phyloP scores from a whole-genome alignment of 352 stramenopile genomes.

The Phytopythium helicoides region DNA sequence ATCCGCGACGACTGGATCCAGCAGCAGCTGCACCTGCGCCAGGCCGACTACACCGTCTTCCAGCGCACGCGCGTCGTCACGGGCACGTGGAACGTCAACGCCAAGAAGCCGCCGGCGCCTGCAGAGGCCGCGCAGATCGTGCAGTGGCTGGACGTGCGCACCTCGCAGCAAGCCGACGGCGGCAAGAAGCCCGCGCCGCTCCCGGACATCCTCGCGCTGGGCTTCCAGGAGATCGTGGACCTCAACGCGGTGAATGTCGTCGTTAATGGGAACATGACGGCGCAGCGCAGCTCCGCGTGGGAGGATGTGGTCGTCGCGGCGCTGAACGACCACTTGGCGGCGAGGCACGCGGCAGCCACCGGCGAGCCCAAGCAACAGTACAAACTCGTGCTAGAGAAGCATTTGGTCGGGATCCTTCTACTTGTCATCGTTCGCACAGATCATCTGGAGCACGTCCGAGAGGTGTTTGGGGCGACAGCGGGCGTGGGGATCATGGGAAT shows the following conservation, averaged over 20 bases:
- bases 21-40: constrained; percentile 61
- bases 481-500: constrained; percentile 98
- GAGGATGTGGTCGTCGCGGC: constrained; percentile 88
- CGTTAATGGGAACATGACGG: constrained; percentile 93
- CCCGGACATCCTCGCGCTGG: constrained; percentile 70
- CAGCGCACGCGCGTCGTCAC: constrained; percentile 56
- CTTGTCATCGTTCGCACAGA: constrained; percentile 93
- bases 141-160: constrained; percentile 61
- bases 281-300: constrained; percentile 88
- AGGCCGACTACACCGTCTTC: constrained; percentile 66
- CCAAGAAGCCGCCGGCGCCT: constrained; percentile 93
- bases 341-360: constrained; percentile 1
- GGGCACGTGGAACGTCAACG: constrained; percentile 99
- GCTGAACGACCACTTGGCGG: constrained; percentile 81
- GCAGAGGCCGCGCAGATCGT: constrained; percentile 50
- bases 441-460: constrained; percentile 74
- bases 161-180: background rate
- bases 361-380: constrained; percentile 37
- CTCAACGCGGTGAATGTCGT: constrained; percentile 99
- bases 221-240: constrained; percentile 99
- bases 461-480: constrained; percentile 89
- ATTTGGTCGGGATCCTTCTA: constrained; percentile 97
- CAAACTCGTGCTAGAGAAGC: constrained; percentile 84
- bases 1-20: constrained; percentile 89
- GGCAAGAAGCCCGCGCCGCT: constrained; percentile 6